Conservation (phyloP, 169 alveolate species). For the Plasmodium berghei region DNA sequence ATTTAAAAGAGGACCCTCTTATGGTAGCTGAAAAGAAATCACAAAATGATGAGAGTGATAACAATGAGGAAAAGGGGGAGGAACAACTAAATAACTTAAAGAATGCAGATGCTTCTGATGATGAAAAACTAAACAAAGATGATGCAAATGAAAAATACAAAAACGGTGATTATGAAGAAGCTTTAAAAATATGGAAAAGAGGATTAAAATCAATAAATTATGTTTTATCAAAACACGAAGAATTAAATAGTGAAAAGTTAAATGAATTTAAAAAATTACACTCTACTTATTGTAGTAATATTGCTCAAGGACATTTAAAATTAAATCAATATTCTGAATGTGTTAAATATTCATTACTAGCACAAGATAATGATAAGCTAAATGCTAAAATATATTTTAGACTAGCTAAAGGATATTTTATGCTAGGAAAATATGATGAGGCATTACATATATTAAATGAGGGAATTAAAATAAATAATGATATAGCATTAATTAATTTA, state of each 20-base stretch:
- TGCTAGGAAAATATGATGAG: constrained; percentile 71
- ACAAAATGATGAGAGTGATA: background rate
- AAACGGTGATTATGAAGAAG: constrained; percentile 65
- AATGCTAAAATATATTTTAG: constrained; percentile 60
- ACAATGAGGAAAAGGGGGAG: background rate
- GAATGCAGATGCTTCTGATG: constrained; percentile 15
- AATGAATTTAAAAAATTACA: constrained; percentile 32
- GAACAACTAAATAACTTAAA: constrained; percentile 7
- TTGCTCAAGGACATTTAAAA: constrained; percentile 72
- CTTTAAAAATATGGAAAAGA: constrained; percentile 63
- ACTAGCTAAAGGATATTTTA: constrained; percentile 71
- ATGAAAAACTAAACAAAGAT: constrained; percentile 57
- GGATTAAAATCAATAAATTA: constrained; percentile 60
- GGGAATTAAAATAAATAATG: constrained; percentile 65
- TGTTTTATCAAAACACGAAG: constrained; percentile 68
- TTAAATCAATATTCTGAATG: constrained; percentile 69
- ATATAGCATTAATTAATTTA: constrained; percentile 57
- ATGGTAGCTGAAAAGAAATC: background rate
- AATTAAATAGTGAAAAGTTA: constrained; percentile 42
- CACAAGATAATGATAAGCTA: constrained; percentile 58
- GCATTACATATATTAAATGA: constrained; percentile 61
- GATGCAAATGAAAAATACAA: constrained; percentile 74
- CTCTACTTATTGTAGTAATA: constrained; percentile 66
- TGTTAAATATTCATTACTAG: constrained; percentile 64
- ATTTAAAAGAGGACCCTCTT: no score